Evolutionary conservation across 2,329 filamentous ascomycete genomes (phyloP), one percentile per base, ranked within the genome.

Genomic region (Scytalidium sp.): DNA sequence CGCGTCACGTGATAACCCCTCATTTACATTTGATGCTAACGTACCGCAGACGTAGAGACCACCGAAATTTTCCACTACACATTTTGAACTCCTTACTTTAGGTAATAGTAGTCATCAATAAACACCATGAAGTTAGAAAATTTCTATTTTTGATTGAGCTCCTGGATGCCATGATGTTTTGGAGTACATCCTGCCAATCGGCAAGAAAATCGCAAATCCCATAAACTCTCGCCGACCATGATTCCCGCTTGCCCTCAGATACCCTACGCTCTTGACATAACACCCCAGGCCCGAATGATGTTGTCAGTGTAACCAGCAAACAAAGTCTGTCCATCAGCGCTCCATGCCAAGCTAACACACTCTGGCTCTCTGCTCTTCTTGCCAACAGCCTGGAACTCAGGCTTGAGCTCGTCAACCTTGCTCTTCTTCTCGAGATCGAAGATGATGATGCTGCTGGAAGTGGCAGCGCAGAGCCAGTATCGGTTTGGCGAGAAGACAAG

Each of bases 401-500:
- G 93, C 88, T 96, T 97, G 76, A 99, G 87, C 86, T 97, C 94
- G 69, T 97, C 93, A 71, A 97, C 93, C 88, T 97, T 97, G 88
- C 87, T 95, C 92, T 99, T 99, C 92, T 99, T 99, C 90, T 99
- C 94, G 65, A 99, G 86, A 72, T 99, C 94, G 81, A 99, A 99
- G 84, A 99, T 97, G 85, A 97, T 97, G 85, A 99, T 97, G 84
- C 85, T 91, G 80, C 84, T 90, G 72, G 90, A 84, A 60, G 94
- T 99, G 73, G 94, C 94, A 72, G 94, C 94, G 85, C 94, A 99
- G 66, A 99, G 87, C 94, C 94, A 99, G 90, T 99, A 99, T 76
- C 94, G 88, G 90, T 99, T 99, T 72, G 94, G 94, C 61, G 94
- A 97, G 90, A 99, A 99, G 76, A 97, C 94, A 64, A 99, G 93